Evolutionary conservation across 2,329 filamentous ascomycete genomes (phyloP).

Genomic region (Fusarium dlaminii): DNA sequence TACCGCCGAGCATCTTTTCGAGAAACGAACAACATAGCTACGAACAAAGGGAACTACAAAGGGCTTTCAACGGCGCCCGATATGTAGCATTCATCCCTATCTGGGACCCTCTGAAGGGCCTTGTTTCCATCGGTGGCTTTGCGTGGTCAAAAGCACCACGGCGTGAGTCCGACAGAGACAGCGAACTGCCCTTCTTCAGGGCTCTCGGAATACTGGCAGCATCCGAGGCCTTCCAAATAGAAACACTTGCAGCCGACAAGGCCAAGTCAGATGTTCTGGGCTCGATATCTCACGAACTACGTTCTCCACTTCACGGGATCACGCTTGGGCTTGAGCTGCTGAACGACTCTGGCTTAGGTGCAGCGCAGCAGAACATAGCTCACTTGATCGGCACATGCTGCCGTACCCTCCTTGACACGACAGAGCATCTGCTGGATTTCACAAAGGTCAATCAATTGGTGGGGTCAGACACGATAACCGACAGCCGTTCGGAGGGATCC

Average conservation of each 20-base stretch:
- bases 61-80: background rate
- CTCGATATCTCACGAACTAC: background rate
- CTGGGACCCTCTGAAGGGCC: background rate
- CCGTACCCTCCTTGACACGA: background rate
- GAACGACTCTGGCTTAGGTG: background rate
- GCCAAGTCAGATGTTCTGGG: background rate
- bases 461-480: rapidly evolving
- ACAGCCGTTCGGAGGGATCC: rapidly evolving
- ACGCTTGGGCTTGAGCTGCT: background rate
- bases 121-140: background rate
- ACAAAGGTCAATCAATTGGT: background rate
- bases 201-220: background rate
- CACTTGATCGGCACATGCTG: slow-evolving; percentile 2
- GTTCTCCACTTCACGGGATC: slow-evolving; percentile 1
- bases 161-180: background rate
- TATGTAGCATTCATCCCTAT: background rate
- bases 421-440: background rate
- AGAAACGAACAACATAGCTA: background rate
- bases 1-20: no score
- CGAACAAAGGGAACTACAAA: background rate
- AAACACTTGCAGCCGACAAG: background rate
- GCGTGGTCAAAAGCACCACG: background rate
- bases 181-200: background rate
- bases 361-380: background rate
- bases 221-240: background rate